A percentile compares a stretch with the other conserved stretches of the same genome.
Evolutionary conservation across 139 green algal species (phyloP).

Genomic region (Chlamydomonas urium): DNA sequence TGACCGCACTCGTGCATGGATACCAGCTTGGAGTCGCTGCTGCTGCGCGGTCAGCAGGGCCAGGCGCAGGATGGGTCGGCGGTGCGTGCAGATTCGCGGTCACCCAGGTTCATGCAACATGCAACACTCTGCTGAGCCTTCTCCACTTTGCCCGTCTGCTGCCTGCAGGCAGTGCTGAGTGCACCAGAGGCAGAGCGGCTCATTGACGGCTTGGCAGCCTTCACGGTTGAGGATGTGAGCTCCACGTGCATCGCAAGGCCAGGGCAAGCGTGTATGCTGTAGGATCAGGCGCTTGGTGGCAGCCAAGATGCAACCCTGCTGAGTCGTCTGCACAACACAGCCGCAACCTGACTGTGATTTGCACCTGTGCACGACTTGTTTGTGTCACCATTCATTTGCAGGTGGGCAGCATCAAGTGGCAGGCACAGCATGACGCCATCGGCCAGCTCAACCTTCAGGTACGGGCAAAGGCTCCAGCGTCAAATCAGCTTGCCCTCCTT

Average conservation of each 20-base stretch:
- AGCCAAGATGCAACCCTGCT: no score
- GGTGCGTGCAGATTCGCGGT: no score
- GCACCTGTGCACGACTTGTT: not conserved
- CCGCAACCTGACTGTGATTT: not conserved
- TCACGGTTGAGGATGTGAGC: constrained; percentile 51
- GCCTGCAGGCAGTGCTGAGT: constrained; percentile 45
- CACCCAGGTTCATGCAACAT: no score
- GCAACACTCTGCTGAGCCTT: no score
- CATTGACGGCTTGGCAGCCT: constrained; percentile 36
- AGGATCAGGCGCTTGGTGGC: no score
- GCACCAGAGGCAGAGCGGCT: constrained; percentile 58
- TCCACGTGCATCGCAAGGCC: no score
- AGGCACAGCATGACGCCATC: constrained; percentile 56
- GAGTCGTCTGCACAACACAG: not conserved
- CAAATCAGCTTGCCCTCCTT: no score
- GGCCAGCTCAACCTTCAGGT: constrained; percentile 64
- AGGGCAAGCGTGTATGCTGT: no score
- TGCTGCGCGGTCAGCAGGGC: constrained; percentile 17
- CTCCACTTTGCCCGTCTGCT: no score
- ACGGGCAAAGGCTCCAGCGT: no score
- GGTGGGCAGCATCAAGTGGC: constrained; percentile 53
- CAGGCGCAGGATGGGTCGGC: not conserved
- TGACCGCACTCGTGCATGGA: constrained; percentile 3
- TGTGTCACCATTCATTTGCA: constrained; percentile 17
- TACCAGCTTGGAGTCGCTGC: constrained; percentile 18